phyloP scores from a whole-genome alignment of 1,139 yeast species.

The Kodamaea alishanica region DNA sequence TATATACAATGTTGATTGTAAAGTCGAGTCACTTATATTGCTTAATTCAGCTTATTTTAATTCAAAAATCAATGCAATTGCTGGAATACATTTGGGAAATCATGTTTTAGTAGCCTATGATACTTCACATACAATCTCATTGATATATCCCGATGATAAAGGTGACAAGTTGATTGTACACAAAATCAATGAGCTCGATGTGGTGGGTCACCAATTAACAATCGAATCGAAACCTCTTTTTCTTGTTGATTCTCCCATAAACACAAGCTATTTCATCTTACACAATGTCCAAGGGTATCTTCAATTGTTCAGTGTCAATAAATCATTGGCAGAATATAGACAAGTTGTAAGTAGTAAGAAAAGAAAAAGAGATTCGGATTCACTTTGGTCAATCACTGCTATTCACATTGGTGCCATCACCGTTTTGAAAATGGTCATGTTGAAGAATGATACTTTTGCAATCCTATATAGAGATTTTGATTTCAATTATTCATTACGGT shows the following conservation, averaged over 20 bases:
- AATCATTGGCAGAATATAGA: background rate
- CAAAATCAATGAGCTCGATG: conserved; percentile 17
- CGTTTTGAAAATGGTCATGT: conserved; percentile 22
- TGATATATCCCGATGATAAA: conserved; percentile 4
- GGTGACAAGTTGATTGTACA: conserved; percentile 3
- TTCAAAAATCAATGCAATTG: conserved; percentile 7
- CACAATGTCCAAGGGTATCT: conserved; percentile 31
- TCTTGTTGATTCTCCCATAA: conserved; percentile 11
- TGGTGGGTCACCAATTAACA: conserved; percentile 27
- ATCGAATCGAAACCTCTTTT: conserved; percentile 25
- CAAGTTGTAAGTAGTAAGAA: conserved; percentile 2
- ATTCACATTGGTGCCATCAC: conserved; percentile 28
- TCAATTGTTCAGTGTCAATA: conserved; percentile 20
- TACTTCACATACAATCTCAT: conserved; percentile 7
- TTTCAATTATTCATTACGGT: conserved; percentile 31
- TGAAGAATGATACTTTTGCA: conserved; percentile 19
- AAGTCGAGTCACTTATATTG: background rate
- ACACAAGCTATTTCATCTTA: conserved; percentile 20
- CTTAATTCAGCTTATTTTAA: conserved; percentile 3
- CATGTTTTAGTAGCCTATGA: conserved; percentile 16
- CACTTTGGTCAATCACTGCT: conserved; percentile 13
- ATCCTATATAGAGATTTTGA: conserved; percentile 36
- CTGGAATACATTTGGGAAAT: conserved; percentile 4
- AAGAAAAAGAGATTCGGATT: conserved; percentile 3
- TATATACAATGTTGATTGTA: conserved; percentile 11